Conservation (phyloP, 495 filamentous ascomycete genomes). For the Cercophora newfieldiana region DNA sequence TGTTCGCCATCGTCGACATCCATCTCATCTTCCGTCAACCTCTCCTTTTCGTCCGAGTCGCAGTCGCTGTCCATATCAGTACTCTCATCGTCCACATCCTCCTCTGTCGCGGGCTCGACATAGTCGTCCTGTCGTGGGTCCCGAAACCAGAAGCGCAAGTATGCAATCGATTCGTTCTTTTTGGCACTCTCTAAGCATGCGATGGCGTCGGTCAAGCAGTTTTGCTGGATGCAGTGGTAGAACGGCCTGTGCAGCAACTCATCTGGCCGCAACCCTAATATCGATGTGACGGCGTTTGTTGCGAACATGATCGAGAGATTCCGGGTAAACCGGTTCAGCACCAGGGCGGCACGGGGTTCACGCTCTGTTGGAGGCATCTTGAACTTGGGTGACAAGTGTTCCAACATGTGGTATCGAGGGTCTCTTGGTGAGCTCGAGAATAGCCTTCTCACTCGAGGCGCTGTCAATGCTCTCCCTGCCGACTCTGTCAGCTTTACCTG, state of each 20-base stretch:
- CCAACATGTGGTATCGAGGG: constrained; percentile 88
- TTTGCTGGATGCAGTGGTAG: constrained; percentile 77
- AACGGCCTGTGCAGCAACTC: constrained; percentile 71
- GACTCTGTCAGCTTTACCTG: constrained; percentile 15
- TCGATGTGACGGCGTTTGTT: constrained; percentile 68
- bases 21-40: constrained; percentile 27
- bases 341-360: constrained; percentile 80
- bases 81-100: constrained; percentile 28
- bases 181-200: constrained; percentile 81
- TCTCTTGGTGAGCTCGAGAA: constrained; percentile 82
- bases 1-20: constrained; percentile 34
- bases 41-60: constrained; percentile 2
- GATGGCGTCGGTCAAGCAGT: constrained; percentile 73
- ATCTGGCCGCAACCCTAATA: constrained; percentile 68
- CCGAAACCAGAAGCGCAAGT: constrained; percentile 85
- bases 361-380: constrained; percentile 63
- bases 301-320: constrained; percentile 86
- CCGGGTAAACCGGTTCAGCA: constrained; percentile 83
- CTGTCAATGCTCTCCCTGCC: constrained; percentile 74
- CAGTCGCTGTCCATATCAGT: constrained; percentile 21
- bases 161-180: constrained; percentile 91
- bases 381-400: constrained; percentile 82
- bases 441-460: constrained; percentile 72
- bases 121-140: constrained; percentile 59
- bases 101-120: constrained; percentile 29